Evolutionary conservation across 305 asterid species (phyloP).

Genomic region (Galium porrigens): DNA sequence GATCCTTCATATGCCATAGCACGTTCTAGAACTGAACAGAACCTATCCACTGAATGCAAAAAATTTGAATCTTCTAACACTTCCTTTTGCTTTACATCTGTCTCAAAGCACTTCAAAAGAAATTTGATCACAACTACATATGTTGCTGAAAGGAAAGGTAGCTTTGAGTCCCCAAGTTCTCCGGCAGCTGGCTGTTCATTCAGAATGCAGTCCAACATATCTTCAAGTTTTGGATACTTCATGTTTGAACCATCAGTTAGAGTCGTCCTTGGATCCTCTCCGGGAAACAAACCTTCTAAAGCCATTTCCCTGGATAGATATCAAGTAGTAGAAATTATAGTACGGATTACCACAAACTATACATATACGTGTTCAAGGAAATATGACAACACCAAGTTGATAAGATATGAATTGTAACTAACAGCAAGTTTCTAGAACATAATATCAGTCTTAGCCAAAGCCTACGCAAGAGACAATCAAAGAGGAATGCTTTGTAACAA

Average conservation of each 20-base stretch:
- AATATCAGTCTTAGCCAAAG: not conserved
- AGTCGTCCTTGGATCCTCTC: conserved; percentile 52
- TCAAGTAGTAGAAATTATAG: conserved; percentile 6
- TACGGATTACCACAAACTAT: not conserved
- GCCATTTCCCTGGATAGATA: conserved; percentile 73
- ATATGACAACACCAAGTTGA: not conserved
- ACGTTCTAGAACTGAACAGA: conserved; percentile 66
- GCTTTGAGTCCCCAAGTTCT: conserved; percentile 38
- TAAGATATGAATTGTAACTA: not conserved
- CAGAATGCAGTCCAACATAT: conserved; percentile 64
- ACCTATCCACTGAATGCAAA: conserved; percentile 37
- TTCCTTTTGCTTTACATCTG: conserved; percentile 42
- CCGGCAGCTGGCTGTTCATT: conserved; percentile 61
- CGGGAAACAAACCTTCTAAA: conserved; percentile 83
- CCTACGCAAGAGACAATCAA: not conserved
- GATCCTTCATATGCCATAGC: conserved; percentile 87
- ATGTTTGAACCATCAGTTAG: conserved; percentile 26
- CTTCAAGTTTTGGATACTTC: conserved; percentile 63
- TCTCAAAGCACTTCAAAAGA: conserved; percentile 83
- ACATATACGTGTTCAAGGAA: not conserved
- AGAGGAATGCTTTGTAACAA: not conserved
- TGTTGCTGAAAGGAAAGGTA: conserved; percentile 60
- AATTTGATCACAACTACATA: conserved; percentile 75
- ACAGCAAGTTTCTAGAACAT: not conserved
- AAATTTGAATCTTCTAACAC: conserved; percentile 34